Conservation (phyloP, 495 filamentous ascomycete species). For the Penicillium malachiteum region DNA sequence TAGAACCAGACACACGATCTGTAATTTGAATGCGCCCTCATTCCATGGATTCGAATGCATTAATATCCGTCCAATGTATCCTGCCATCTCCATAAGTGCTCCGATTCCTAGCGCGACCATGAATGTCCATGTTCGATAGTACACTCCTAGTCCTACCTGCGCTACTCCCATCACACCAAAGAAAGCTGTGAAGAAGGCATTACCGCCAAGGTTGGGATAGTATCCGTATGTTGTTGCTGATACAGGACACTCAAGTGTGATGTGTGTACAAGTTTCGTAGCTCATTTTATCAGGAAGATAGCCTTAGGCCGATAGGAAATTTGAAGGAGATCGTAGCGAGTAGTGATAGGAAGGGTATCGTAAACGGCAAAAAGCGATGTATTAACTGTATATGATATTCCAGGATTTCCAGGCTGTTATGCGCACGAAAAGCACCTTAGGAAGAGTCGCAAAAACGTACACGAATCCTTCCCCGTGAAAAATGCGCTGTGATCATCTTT, state of each 20-base stretch:
- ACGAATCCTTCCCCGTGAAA: background rate
- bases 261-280: conserved; percentile 43
- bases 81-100: conserved; percentile 45
- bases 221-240: conserved; percentile 65
- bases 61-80: conserved; percentile 61
- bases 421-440: too few species aligned
- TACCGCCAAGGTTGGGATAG: conserved; percentile 61
- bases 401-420: too few species aligned
- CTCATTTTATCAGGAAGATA: conserved; percentile 1
- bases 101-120: conserved; percentile 52
- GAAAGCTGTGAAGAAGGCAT: conserved; percentile 58
- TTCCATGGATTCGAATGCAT: conserved; percentile 63
- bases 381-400: too few species aligned
- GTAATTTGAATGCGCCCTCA: conserved; percentile 58
- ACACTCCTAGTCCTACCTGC: conserved; percentile 52
- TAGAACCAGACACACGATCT: conserved; percentile 66
- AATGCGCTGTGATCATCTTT: background rate
- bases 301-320: too few species aligned
- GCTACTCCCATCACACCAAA: conserved; percentile 50
- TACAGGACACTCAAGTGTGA: conserved; percentile 55
- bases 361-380: too few species aligned
- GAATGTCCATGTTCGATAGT: conserved; percentile 63
- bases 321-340: too few species aligned
- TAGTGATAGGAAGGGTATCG: too few species aligned
- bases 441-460: too few species aligned